Evolutionary conservation across 768 basidiomycete genomes (phyloP), one percentile per base, ranked within the genome.

Genomic region (Hericium coralloides): DNA sequence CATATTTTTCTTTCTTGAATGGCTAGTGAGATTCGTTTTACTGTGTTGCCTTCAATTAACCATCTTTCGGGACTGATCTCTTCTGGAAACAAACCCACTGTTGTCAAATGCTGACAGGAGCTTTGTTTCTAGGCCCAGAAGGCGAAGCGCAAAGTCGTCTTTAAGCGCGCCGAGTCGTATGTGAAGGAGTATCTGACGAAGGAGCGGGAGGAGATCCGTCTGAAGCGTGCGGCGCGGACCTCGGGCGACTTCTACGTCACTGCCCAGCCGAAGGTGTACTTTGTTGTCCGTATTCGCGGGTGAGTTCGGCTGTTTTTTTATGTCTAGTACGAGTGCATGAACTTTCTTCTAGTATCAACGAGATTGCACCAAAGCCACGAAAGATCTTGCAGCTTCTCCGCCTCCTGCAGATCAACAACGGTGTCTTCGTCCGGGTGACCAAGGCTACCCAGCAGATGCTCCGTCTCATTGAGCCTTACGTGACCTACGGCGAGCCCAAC

Each of bases 311-410:
- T 38, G 15, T 22, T 23, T 41, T 38, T 51, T 52, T 67, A 38
- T 67, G 51, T 15, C 39, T 37, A 31, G n/a, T 17, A 52, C 58
- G 49, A 60, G 49, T 31, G 26, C 37, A n/a, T 25, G 14, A 17
- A 18, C 39, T 25, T 5, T 43, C 3, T 5, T 55, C 10, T 63
- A 94, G 97, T 95, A 94, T 99, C 80, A 98, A 98, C 74, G 92
- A 98, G 72, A 97, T 99, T 69, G 93, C 97, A 56, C 97, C 97
- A 59, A 99, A 99, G 77, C 97, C 97, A 68, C 89, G 94, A 71
- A 99, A 99, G 82, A 98, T 99, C 70, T 76, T 99, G 67, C 97
- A 99, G 72, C 86, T 99, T 62, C 89, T 99, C 70, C 94, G 97
- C 66, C 85, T 99, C 61, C 88, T 97, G 66, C 97, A 98, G 73